Evolutionary conservation across 805 yeast genomes (phyloP), one percentile per base, ranked within the genome.

Genomic region (Ogataea nitratoaversa): DNA sequence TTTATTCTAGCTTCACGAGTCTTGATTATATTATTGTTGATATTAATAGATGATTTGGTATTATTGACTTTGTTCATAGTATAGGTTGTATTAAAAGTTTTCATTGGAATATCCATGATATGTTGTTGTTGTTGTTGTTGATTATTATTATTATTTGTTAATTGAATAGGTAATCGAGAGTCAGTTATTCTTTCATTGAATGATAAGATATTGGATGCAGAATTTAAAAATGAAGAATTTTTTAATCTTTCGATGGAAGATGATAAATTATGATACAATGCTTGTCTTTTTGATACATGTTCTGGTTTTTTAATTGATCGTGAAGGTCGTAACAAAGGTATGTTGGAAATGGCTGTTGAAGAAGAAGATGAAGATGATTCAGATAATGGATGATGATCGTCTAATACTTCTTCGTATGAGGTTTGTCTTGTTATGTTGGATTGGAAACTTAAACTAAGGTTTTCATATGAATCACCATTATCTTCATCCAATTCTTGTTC

Each of bases 1-100:
- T 78, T 78, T 32, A 76, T 65, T 40, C 82, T 63, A 27, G 71
- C 67, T 42, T 76, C 81, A 42, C 82, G 60, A 19, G 49, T 23
- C 30, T 48, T 48, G 5, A 30, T 6, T 13, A 14, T 25, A 17
- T 7, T n/a, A 29, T 19, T 38, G 20, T 33, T 34, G 9, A 24
- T 28, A 7, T 8, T 22, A 11, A 11, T 11, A 22, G 25, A 22
- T 8, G 25, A 22, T 11, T 8, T 7, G 11, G 11, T 22, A 22
- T 22, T 22, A 22, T 22, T 22, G 11, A 8, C 11, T 22, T 7
- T 7, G 7, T 8, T 22, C 9, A 22, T 22, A 8, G 25, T 32
- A 38, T 33, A 34, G 36, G 41, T 41, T 2, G 53, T 48, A 14
- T 43, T 32, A 40, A 48, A 48, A 4, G 53, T 48, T 19, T 43